A percentile compares a stretch with the other conserved stretches of the same genome.
These are phyloP conservation scores for Lathyrus tuberosus DNA, from an alignment of 306 rosid species.

Conservation along the genomic window DNA sequence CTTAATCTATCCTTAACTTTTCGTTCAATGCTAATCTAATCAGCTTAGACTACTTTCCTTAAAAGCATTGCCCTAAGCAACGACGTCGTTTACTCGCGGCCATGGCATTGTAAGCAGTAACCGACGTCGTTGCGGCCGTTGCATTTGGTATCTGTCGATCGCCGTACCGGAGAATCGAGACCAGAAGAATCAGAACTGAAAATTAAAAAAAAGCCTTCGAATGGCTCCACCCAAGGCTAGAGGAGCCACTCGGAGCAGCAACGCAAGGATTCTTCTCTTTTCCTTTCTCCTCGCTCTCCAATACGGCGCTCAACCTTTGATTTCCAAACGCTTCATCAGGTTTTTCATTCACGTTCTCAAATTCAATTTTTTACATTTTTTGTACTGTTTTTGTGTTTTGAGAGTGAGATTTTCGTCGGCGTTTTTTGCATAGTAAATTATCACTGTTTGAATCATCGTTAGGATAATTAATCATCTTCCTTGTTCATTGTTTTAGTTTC, in stretches of 20 bases:
- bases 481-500: background rate
- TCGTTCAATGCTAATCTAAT: too few species aligned
- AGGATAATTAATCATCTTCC: background rate
- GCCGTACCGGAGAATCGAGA: constrained; percentile 22
- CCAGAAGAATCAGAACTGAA: constrained; percentile 17
- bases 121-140: constrained; percentile 28
- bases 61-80: background rate
- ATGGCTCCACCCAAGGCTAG: constrained; percentile 49
- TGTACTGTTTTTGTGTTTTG: too few species aligned
- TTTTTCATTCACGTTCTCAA: constrained; percentile 20
- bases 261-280: constrained; percentile 57
- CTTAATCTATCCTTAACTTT: too few species aligned
- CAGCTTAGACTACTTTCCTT: too few species aligned
- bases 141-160: background rate
- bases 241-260: constrained; percentile 41
- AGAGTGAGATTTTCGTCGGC: too few species aligned
- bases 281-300: constrained; percentile 85
- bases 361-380: constrained; percentile 5
- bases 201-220: constrained; percentile 47
- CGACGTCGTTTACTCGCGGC: constrained; percentile 31
- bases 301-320: constrained; percentile 95
- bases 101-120: constrained; percentile 9
- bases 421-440: background rate
- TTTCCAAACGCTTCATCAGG: constrained; percentile 86
- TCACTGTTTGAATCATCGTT: background rate